Base-by-base conservation (phyloP, 1,139 yeast species). In the Hemisphaericaspora xylofermentans region DNA sequence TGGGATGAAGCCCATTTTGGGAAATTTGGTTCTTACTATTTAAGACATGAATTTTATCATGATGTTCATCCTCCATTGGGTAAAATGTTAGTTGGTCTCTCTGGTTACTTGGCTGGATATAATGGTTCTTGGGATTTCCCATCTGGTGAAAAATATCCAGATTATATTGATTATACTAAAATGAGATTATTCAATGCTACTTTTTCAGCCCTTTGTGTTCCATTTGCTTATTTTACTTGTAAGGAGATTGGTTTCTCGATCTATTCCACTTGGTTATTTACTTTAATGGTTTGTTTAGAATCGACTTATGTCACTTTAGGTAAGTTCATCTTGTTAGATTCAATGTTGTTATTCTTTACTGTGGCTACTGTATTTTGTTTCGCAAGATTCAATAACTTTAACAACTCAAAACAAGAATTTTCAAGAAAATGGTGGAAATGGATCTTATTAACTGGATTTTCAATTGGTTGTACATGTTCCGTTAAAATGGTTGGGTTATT, bases 21-120 rank as follows among this genome's bases (percentile, higher is more conserved):
- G 47, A 89, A 88, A 63, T 91, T 91, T 61, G 97, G 97, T 41
- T 87, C 96, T 12, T 87, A 88, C 64, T 91, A 91, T 68, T 71
- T 91, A 52, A 83, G 91, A 71, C 95, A 88, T 59, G 95, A 89
- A 56, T 91, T 89, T 62, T 91, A 91, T 64, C 96, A 89, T 61
- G 99, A 93, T 67, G 98, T 93, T 44, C 99, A 93, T 64, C 99
- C 99, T 40, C 98, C 98, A 2, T 77, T 94, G 55, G 98, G 98
- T 29, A 94, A 94, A 66, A 89, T 94, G 96, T 76, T 94, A 48
- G 91, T 91, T 49, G 99, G 97, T 1, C 72, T 94, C 33, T 87
- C 96, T 12, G 99, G 98, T 13, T 89, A 85, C 58, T 59, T 94
- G 50, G 97, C 97, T 28, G 95, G 95, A 36, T 93, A 89, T 71